phyloP scores from a whole-genome alignment of 2,329 filamentous ascomycete genomes.

The Byssoonygena ceratinophila region DNA sequence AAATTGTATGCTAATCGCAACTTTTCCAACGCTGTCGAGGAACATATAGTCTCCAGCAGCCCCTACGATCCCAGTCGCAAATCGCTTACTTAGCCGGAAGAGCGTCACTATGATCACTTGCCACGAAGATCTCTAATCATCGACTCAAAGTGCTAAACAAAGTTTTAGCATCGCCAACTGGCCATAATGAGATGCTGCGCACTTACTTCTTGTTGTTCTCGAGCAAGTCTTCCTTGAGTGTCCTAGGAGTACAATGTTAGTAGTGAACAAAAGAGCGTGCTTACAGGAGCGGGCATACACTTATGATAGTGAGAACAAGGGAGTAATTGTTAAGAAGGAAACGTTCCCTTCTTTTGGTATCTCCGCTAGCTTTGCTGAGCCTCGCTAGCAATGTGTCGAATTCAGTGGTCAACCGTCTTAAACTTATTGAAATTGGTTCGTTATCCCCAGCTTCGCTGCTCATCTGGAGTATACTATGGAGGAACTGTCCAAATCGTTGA shows the following conservation, averaged over 20 bases:
- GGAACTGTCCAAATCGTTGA: constrained; percentile 86
- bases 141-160: constrained; percentile 31
- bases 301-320: constrained; percentile 83
- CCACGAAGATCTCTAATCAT: constrained; percentile 19
- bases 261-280: neutral
- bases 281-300: constrained; percentile 39
- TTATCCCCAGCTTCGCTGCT: constrained; percentile 89
- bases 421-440: constrained; percentile 75
- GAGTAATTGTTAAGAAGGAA: constrained; percentile 97
- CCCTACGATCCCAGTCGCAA: too few relatives aligned
- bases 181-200: neutral
- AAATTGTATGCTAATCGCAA: too few relatives aligned
- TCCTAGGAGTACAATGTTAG: constrained; percentile 24
- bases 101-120: neutral
- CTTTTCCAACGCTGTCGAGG: too few relatives aligned
- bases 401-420: constrained; percentile 66
- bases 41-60: too few relatives aligned
- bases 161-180: constrained; percentile 13
- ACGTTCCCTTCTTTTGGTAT: constrained; percentile 68
- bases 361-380: constrained; percentile 63
- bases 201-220: constrained; percentile 56
- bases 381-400: constrained; percentile 74
- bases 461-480: constrained; percentile 72
- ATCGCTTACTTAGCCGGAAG: too few relatives aligned
- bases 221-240: constrained; percentile 39